These are phyloP conservation scores for Pestalotiopsis sp. DNA, from an alignment of 2,329 filamentous ascomycete species.

Conservation along the genomic window DNA sequence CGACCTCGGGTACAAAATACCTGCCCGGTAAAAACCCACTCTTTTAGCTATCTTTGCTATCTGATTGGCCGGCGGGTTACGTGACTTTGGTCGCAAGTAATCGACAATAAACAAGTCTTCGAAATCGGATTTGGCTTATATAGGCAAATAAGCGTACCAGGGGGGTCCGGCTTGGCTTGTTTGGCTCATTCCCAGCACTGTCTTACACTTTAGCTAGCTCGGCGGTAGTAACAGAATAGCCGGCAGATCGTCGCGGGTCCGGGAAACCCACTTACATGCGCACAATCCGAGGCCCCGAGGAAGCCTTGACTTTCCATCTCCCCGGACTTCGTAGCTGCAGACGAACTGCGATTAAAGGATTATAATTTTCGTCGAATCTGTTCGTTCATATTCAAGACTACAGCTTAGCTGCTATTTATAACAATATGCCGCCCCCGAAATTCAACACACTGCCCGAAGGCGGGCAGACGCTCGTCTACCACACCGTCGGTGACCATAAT, in stretches of 20 bases:
- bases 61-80: too few relatives aligned
- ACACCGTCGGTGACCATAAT: constrained; percentile 1
- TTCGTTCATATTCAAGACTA: not conserved
- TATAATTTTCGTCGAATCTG: not conserved
- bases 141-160: too few relatives aligned
- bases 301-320: not conserved
- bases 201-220: not conserved
- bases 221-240: not conserved
- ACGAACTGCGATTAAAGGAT: too few relatives aligned
- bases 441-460: not conserved
- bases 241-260: not conserved
- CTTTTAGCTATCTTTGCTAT: too few relatives aligned
- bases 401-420: too few relatives aligned
- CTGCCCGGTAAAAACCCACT: too few relatives aligned
- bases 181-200: too few relatives aligned
- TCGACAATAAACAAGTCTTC: too few relatives aligned
- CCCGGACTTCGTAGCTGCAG: not conserved
- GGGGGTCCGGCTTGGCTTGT: too few relatives aligned
- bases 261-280: not conserved
- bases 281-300: not conserved
- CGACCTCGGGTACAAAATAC: too few relatives aligned
- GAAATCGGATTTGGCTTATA: too few relatives aligned
- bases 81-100: too few relatives aligned
- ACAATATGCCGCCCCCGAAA: not conserved
- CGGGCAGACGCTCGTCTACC: constrained; percentile 3